Base-by-base conservation (phyloP, 2,329 filamentous ascomycete species). In the Ceratocystis alfenasii region DNA sequence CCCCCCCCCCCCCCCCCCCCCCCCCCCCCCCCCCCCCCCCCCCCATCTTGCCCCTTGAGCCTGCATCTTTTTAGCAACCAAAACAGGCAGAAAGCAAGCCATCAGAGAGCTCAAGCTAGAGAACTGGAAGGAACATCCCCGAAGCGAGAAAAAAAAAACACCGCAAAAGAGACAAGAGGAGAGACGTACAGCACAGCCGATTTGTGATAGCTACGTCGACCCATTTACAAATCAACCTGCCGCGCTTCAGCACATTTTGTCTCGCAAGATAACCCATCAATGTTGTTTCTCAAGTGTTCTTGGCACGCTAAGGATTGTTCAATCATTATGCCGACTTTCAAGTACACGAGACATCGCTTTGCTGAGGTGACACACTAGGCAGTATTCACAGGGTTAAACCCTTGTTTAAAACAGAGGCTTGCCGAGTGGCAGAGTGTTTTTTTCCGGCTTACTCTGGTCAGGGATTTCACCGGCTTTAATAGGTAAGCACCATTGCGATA, bases 301-400 rank as follows among this genome's bases (percentile, higher is more conserved):
- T 28, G 30, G 48, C 25, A 57, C n/a, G 2, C 53, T 57, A 28
- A 57, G 53, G 53, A 57, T 57, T 57, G 53, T 6, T 28, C n/a
- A 41, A 57, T 57, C 20, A 33, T 57, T 57, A 57, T 57, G 53
- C 53, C 53, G 53, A 57, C 53, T 20, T 30, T 5, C 53, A 57
- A n/a, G 28, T 33, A 57, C 53, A 57, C 53, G 20, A 57, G 30
- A 57, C 53, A 57, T 28, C 17, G 25, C 22, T 57, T 57, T 30
- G 22, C 30, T 33, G 53, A 57, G 53, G 53, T 57, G 53, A 57
- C 28, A 57, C 53, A 57, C 53, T 17, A 7, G 53, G 12, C 28
- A 6, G 15, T 20, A 28, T 30, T 15, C 4, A 57, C 25, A 57
- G 53, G 53, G 53, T 57, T 57, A 57, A 57, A 57, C 53, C 53